Evolutionary conservation across 768 basidiomycete genomes (phyloP).

Genomic region (Basidioascus undulatus): DNA sequence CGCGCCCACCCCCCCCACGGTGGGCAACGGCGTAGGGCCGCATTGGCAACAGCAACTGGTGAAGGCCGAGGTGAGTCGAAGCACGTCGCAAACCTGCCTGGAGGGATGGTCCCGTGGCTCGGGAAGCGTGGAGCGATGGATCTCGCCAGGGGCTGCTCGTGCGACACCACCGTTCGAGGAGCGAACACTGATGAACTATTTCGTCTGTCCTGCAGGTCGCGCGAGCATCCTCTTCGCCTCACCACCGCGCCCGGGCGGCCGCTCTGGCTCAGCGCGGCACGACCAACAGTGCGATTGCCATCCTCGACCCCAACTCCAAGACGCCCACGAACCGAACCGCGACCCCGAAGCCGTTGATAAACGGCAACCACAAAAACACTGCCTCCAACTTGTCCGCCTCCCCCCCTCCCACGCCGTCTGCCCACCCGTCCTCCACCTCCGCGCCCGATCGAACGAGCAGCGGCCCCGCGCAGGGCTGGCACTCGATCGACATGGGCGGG

Average conservation of each 20-base stretch:
- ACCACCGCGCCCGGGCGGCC: slow-evolving; percentile 84
- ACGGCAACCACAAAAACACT: slow-evolving; percentile 1
- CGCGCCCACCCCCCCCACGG: slow-evolving; percentile 22
- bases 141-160: slow-evolving; percentile 11
- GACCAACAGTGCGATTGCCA: slow-evolving; percentile 67
- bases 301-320: slow-evolving; percentile 54
- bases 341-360: slow-evolving; percentile 2
- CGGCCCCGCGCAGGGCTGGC: slow-evolving; percentile 30
- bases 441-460: neutral
- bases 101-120: slow-evolving; percentile 7
- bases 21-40: slow-evolving; percentile 28
- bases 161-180: slow-evolving; percentile 4
- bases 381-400: neutral
- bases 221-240: slow-evolving; percentile 62
- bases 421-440: neutral
- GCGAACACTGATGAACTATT: neutral
- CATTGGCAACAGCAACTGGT: slow-evolving; percentile 88
- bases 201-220: slow-evolving; percentile 32
- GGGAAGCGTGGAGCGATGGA: slow-evolving; percentile 5
- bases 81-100: neutral
- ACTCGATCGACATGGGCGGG: slow-evolving; percentile 84
- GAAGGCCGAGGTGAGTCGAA: slow-evolving; percentile 58
- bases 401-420: neutral
- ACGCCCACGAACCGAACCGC: neutral
- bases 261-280: slow-evolving; percentile 76